Evolutionary conservation across 257 asterid species (phyloP).

Genomic region (Linderniella brevidens): DNA sequence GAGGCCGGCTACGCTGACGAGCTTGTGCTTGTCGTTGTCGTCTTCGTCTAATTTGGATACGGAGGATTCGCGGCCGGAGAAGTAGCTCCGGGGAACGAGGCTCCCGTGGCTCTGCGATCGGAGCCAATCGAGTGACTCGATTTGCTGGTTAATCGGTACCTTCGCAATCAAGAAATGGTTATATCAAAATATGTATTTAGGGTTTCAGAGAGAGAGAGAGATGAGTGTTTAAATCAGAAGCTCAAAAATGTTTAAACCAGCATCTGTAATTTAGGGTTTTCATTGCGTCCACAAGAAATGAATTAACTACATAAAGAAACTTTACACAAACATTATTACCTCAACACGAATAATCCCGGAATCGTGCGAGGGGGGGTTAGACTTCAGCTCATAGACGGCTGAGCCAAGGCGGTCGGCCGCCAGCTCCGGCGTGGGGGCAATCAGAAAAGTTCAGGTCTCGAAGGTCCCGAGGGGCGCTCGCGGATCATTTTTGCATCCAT

Average conservation of each 20-base stretch:
- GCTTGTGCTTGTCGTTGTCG: conserved; percentile 10
- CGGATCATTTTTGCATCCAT: conserved; percentile 49
- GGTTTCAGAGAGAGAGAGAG: too few relatives aligned
- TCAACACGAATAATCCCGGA: conserved; percentile 78
- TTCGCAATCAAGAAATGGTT: conserved; percentile 9
- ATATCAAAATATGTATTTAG: too few relatives aligned
- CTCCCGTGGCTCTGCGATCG: conserved; percentile 36
- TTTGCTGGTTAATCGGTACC: conserved; percentile 65
- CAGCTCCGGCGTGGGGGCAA: conserved; percentile 25
- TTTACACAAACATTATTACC: conserved; percentile 20
- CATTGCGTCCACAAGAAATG: too few relatives aligned
- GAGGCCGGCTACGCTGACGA: conserved; percentile 74
- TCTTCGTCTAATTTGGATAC: conserved; percentile 14
- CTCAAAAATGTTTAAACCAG: too few relatives aligned
- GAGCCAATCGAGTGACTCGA: conserved; percentile 89
- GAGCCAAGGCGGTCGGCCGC: conserved; percentile 55
- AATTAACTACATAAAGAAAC: too few relatives aligned
- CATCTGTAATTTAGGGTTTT: neutral
- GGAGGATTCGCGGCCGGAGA: conserved; percentile 60
- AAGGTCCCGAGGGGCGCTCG: conserved; percentile 41
- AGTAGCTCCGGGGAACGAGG: conserved; percentile 66
- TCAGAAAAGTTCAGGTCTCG: conserved; percentile 46
- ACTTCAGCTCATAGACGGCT: conserved; percentile 38
- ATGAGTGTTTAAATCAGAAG: too few relatives aligned
- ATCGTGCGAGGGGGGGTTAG: conserved; percentile 14